Conservation (phyloP, 148 eudicot genomes). For the Suaeda aralocaspica region DNA sequence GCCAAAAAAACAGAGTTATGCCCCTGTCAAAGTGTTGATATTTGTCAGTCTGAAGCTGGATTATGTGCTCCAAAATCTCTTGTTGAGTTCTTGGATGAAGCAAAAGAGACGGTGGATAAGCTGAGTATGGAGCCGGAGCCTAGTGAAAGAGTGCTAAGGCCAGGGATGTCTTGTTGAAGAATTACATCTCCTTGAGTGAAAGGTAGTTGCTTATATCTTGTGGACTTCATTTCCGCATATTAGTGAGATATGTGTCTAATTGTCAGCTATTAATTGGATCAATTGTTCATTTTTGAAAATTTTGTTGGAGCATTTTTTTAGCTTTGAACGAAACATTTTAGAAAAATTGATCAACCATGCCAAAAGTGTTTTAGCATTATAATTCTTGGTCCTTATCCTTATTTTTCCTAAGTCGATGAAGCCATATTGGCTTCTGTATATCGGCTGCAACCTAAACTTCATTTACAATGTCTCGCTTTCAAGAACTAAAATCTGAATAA, state of each 20-base stretch:
- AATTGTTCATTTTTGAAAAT: too few relatives aligned
- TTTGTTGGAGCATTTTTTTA: too few relatives aligned
- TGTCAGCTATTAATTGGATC: too few relatives aligned
- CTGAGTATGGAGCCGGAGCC: neutral
- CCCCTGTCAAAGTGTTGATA: conserved; percentile 36
- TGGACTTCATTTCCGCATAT: neutral
- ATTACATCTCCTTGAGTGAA: conserved; percentile 33
- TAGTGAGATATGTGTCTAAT: neutral
- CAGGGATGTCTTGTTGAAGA: conserved; percentile 62
- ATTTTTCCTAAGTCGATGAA: too few relatives aligned
- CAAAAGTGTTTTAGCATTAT: too few relatives aligned
- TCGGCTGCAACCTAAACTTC: too few relatives aligned
- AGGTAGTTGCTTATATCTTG: conserved; percentile 29
- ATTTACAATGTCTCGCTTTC: too few relatives aligned
- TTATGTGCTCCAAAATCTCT: neutral
- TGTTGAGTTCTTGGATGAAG: conserved; percentile 4
- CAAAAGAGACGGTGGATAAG: conserved; percentile 3
- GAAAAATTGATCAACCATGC: too few relatives aligned
- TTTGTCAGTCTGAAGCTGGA: conserved; percentile 23
- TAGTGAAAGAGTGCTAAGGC: conserved; percentile 39
- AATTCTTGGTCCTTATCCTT: too few relatives aligned
- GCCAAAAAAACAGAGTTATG: neutral
- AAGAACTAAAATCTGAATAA: neutral
- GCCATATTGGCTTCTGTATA: too few relatives aligned
- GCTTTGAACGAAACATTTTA: too few relatives aligned